phyloP scores from a whole-genome alignment of 179 eudicot genomes.

The Drosera spatulata region DNA sequence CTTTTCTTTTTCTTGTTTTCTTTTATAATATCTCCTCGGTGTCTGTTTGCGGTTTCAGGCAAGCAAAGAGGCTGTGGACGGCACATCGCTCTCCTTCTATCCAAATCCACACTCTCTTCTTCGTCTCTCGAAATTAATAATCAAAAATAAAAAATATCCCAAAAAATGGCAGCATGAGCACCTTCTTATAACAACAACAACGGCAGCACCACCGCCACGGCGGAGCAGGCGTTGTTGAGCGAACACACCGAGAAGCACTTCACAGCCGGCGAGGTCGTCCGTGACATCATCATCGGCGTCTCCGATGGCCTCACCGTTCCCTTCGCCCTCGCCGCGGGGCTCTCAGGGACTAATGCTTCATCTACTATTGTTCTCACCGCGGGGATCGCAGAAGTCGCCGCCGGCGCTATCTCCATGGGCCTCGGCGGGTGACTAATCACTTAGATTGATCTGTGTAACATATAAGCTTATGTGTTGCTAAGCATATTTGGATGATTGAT shows the following conservation, averaged over 20 bases:
- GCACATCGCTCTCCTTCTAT: too few species aligned
- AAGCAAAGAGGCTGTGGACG: too few species aligned
- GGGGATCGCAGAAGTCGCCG: conserved; percentile 92
- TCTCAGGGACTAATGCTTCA: conserved; percentile 87
- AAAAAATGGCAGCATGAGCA: too few species aligned
- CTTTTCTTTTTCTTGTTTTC: too few species aligned
- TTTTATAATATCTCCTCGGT: too few species aligned
- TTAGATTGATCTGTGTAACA: neutral
- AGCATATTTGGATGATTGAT: neutral
- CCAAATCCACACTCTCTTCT: too few species aligned
- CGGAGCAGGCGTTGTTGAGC: neutral
- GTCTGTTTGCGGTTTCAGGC: too few species aligned
- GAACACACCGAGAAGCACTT: conserved; percentile 75
- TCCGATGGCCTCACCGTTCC: conserved; percentile 97
- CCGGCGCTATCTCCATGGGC: conserved; percentile 98
- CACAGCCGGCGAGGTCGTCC: conserved; percentile 87
- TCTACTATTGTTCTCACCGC: conserved; percentile 83
- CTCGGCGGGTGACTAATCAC: conserved; percentile 60
- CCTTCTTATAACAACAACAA: too few species aligned
- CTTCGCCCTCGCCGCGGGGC: conserved; percentile 89
- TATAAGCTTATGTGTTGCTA: neutral
- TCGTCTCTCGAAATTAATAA: too few species aligned
- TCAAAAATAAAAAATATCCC: too few species aligned
- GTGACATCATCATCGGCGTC: conserved; percentile 89
- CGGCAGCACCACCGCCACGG: too few species aligned